These are phyloP conservation scores for Auriscalpium orientale DNA, from an alignment of 768 basidiomycete genomes.

Conservation along the genomic window DNA sequence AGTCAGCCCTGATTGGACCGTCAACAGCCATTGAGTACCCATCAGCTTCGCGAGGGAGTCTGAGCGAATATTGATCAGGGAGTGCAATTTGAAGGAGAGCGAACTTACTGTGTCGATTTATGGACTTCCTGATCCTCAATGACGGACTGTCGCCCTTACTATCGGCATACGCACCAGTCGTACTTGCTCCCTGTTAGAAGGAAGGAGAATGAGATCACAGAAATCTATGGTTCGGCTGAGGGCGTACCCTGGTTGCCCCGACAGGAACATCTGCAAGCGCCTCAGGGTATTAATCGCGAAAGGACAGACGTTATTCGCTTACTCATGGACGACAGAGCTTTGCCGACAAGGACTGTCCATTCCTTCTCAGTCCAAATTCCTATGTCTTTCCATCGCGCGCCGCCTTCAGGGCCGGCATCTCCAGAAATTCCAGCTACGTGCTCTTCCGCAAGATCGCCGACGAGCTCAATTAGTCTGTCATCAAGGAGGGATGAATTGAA, in stretches of 20 bases:
- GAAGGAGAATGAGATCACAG: too few relatives aligned
- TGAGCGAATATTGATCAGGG: slow-evolving; percentile 20
- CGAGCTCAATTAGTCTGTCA: slow-evolving; percentile 66
- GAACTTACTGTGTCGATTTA: slow-evolving; percentile 54
- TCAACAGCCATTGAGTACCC: slow-evolving; percentile 84
- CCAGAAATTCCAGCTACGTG: slow-evolving; percentile 53
- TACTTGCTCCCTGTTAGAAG: slow-evolving; percentile 43
- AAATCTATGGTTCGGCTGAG: neutral
- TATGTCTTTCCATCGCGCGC: slow-evolving; percentile 68
- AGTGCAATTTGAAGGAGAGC: neutral
- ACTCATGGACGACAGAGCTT: slow-evolving; percentile 80
- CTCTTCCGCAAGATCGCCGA: slow-evolving; percentile 63
- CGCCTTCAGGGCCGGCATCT: slow-evolving; percentile 45
- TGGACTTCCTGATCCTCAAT: slow-evolving; percentile 59
- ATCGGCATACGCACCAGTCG: slow-evolving; percentile 69
- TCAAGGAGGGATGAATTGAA: slow-evolving; percentile 71
- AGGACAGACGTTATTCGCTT: slow-evolving; percentile 16
- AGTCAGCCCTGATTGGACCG: slow-evolving; percentile 46
- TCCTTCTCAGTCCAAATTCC: slow-evolving; percentile 85
- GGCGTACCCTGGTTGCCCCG: slow-evolving; percentile 52
- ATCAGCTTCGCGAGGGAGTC: slow-evolving; percentile 78
- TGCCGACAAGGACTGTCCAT: slow-evolving; percentile 77
- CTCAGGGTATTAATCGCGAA: neutral
- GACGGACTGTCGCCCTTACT: slow-evolving; percentile 45
- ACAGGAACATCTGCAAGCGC: slow-evolving; percentile 55